phyloP scores from a whole-genome alignment of 495 filamentous ascomycete genomes.

The Symbiotaphrina buchneri region DNA sequence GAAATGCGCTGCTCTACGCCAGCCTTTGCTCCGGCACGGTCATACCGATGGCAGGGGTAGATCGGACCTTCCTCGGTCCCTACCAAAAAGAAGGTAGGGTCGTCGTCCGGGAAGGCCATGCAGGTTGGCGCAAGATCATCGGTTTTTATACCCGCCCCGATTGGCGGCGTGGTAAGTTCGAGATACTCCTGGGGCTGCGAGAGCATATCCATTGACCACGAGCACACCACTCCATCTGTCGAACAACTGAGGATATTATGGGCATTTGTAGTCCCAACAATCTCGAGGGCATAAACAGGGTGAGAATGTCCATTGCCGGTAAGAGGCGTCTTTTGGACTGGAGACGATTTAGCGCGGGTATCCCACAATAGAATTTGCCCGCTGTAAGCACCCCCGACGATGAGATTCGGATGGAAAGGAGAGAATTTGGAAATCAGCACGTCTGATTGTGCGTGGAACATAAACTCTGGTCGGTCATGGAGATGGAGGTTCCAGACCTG shows the following conservation, averaged over 20 bases:
- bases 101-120: constrained; percentile 87
- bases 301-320: constrained; percentile 88
- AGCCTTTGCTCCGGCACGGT: constrained; percentile 87
- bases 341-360: constrained; percentile 64
- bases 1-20: constrained; percentile 70
- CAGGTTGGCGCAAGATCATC: constrained; percentile 92
- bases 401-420: constrained; percentile 86
- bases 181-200: constrained; percentile 84
- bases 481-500: constrained; percentile 96
- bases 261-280: constrained; percentile 94
- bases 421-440: constrained; percentile 92
- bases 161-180: constrained; percentile 63
- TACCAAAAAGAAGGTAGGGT: constrained; percentile 93
- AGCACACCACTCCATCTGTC: constrained; percentile 89
- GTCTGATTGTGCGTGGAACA: constrained; percentile 91
- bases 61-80: constrained; percentile 93
- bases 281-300: constrained; percentile 84
- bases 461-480: constrained; percentile 80
- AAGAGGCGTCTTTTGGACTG: constrained; percentile 86
- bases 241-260: constrained; percentile 94
- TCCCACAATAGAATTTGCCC: constrained; percentile 99
- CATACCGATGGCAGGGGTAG: constrained; percentile 89
- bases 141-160: constrained; percentile 69
- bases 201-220: constrained; percentile 95
- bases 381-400: constrained; percentile 85